phyloP scores from a whole-genome alignment of 129 eudicot species.

The Flaveria trinervia region DNA sequence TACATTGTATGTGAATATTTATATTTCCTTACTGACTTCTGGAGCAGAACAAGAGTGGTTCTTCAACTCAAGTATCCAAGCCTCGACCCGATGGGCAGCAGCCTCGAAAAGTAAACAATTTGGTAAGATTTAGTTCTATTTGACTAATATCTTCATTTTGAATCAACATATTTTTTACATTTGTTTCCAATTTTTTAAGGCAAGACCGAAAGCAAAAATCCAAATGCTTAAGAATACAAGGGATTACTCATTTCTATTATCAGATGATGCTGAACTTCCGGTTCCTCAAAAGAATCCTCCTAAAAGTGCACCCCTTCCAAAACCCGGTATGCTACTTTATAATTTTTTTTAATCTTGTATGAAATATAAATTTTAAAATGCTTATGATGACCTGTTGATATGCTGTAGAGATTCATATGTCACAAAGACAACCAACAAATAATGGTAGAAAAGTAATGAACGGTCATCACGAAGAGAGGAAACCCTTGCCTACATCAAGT shows the following conservation, averaged over 20 bases:
- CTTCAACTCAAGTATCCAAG: slow-evolving; percentile 47
- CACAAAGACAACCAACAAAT: slow-evolving; percentile 53
- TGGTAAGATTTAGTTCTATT: slow-evolving; percentile 38
- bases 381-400: slow-evolving; percentile 57
- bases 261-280: slow-evolving; percentile 92
- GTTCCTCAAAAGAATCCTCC: slow-evolving; percentile 53
- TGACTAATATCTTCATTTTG: slow-evolving; percentile 14
- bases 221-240: slow-evolving; percentile 76
- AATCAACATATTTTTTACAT: slow-evolving; percentile 11
- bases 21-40: slow-evolving; percentile 5
- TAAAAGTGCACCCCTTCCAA: slow-evolving; percentile 40
- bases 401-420: slow-evolving; percentile 61
- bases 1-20: background rate
- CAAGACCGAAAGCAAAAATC: slow-evolving; percentile 54
- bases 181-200: slow-evolving; percentile 32
- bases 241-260: slow-evolving; percentile 84
- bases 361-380: slow-evolving; percentile 14
- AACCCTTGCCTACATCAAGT: slow-evolving; percentile 33
- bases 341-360: background rate
- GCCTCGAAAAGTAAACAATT: slow-evolving; percentile 37
- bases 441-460: slow-evolving; percentile 44
- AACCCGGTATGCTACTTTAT: slow-evolving; percentile 52
- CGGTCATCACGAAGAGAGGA: slow-evolving; percentile 50
- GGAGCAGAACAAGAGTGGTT: slow-evolving; percentile 54
- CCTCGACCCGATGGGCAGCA: slow-evolving; percentile 39